These are phyloP conservation scores for Trametes cinnabarina DNA, from an alignment of 768 basidiomycete genomes.

Conservation along the genomic window DNA sequence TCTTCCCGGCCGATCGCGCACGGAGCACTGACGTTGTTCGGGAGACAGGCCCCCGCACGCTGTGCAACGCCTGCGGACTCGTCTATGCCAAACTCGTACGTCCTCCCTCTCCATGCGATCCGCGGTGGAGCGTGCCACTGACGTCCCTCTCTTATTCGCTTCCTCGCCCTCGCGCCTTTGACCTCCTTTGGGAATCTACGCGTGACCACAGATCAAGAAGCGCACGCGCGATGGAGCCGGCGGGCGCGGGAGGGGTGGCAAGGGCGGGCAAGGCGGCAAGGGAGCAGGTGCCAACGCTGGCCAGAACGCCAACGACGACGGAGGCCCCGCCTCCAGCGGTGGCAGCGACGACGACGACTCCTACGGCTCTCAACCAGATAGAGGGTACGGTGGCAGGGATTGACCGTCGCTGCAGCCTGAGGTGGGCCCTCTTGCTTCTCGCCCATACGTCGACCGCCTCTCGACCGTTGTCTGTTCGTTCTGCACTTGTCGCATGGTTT, in stretches of 20 bases:
- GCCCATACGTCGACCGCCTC: background rate
- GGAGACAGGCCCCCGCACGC: constrained; percentile 65
- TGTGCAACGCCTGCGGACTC: constrained; percentile 84
- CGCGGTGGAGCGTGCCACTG: background rate
- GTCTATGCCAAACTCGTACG: constrained; percentile 84
- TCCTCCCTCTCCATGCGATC: background rate
- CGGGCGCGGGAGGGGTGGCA: constrained; percentile 17
- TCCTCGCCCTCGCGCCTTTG: background rate
- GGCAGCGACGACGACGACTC: constrained; percentile 34
- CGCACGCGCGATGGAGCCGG: constrained; percentile 28
- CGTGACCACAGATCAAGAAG: constrained; percentile 30
- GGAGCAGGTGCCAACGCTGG: background rate
- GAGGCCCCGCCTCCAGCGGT: constrained; percentile 20
- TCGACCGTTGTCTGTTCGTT: background rate
- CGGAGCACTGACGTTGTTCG: background rate
- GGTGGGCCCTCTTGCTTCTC: background rate
- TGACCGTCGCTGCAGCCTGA: background rate
- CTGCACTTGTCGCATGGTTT: no score
- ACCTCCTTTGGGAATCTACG: background rate
- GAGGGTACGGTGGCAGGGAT: constrained; percentile 21
- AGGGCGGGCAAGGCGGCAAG: background rate
- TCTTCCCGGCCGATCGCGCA: constrained; percentile 12
- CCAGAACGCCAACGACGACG: constrained; percentile 15
- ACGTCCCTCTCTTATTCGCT: background rate
- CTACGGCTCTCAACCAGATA: constrained; percentile 28